Base-by-base conservation (phyloP, 495 filamentous ascomycete species). In the Tuber borchii region DNA sequence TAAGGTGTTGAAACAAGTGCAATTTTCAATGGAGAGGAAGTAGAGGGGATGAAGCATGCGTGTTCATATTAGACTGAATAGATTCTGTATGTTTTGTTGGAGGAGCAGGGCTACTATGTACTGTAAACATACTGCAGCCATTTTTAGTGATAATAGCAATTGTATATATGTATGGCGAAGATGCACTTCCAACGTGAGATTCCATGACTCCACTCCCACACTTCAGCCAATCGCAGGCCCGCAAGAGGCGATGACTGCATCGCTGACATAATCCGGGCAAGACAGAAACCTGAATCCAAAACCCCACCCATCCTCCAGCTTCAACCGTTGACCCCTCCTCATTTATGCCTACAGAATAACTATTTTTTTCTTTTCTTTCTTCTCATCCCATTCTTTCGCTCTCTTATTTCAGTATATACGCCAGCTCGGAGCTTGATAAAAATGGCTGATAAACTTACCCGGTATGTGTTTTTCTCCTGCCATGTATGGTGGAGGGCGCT, bases 361-460 rank as follows among this genome's bases (percentile, higher is more conserved):
- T 48, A 34, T 71, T 34, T 40, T 2, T 20, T 39, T 34, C n/a
- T 42, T 10, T 5, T 37, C 20, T 26, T 40, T 40, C 42, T 20
- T 31, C 43, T 70, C 40, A 6, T 73, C 16, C 10, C 17, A 44
- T 45, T 14, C 34, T 12, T 17, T 40, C 34, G 6, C 16, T 31
- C 70, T 31, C 37, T 9, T 40, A 12, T 26, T 71, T 45, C 34
- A 42, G 4, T 20, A 1, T 31, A 1, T 31, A 9, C 16, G 20
- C 17, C 16, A 14, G 22, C 70, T 71, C 31, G 14, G 39, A n/a
- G 70, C 17, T 45, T 42, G 51, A 34, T 48, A 84, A 87, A 75
- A 82, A 96, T 95, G 93, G 87, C 91, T 77, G 93, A 97, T 87
- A 95, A 90, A 85, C 87, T 96, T 77, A 95, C 93, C 73, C 90